Evolutionary conservation across 768 basidiomycete genomes (phyloP).

Genomic region (Leucocoprinus sp.): DNA sequence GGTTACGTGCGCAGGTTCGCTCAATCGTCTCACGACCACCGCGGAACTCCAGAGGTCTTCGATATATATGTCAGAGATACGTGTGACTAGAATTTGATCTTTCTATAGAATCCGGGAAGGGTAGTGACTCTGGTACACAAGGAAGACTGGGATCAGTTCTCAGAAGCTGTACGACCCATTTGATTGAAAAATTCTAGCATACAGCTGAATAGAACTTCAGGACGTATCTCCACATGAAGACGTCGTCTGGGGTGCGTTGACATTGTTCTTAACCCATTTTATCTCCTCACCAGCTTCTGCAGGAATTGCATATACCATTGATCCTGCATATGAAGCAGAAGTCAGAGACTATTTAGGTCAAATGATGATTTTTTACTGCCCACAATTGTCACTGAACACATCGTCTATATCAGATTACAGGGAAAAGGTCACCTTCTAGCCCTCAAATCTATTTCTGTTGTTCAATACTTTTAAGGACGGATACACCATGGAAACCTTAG

Average conservation of each 20-base stretch:
- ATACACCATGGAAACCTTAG: constrained; percentile 74
- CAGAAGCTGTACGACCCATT: constrained; percentile 43
- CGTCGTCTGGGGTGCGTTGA: constrained; percentile 70
- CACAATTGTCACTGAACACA: constrained; percentile 5
- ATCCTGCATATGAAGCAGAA: constrained; percentile 63
- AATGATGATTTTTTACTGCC: constrained; percentile 9
- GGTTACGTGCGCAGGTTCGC: constrained; percentile 88
- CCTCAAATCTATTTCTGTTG: not conserved
- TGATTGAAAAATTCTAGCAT: not conserved
- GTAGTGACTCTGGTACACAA: constrained; percentile 88
- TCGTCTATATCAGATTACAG: constrained; percentile 52
- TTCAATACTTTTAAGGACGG: constrained; percentile 54
- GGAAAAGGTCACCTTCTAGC: constrained; percentile 53
- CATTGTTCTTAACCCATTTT: not conserved
- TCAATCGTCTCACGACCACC: constrained; percentile 87
- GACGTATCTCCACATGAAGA: constrained; percentile 67
- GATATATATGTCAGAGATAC: not conserved
- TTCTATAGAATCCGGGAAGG: constrained; percentile 63
- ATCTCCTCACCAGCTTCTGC: not conserved
- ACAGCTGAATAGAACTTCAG: constrained; percentile 22
- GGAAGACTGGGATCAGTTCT: constrained; percentile 78
- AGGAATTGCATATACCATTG: constrained; percentile 87
- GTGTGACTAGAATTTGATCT: not conserved
- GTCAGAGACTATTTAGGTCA: constrained; percentile 80
- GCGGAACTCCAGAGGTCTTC: constrained; percentile 75